A percentile compares a stretch with the other conserved stretches of the same genome.
Evolutionary conservation across 2,329 filamentous ascomycete species (phyloP).

Genomic region (Cercospora janseana): DNA sequence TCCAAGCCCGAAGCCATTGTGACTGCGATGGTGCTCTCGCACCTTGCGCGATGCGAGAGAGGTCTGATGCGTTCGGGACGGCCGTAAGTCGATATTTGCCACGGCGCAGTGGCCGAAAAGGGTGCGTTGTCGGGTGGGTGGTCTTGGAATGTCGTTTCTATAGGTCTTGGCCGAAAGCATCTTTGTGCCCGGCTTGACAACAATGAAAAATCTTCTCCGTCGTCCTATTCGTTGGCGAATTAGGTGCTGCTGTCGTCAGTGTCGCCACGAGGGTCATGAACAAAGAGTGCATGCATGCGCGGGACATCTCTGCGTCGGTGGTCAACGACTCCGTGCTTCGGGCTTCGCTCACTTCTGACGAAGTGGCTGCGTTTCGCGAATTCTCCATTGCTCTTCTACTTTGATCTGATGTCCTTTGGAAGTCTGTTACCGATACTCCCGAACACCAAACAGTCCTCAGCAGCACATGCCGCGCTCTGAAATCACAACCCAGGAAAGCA

Average conservation of each 20-base stretch:
- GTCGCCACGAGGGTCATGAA: too few species aligned
- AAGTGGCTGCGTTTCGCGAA: slow-evolving; percentile 8
- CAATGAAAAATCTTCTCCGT: slow-evolving; percentile 11
- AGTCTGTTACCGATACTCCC: slow-evolving; percentile 14
- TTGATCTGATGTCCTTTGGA: slow-evolving; percentile 22
- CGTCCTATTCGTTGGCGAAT: neutral
- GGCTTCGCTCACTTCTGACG: neutral
- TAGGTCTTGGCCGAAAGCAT: slow-evolving; percentile 1
- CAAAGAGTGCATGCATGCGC: neutral
- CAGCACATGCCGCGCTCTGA: slow-evolving; percentile 1
- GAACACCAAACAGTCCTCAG: slow-evolving; percentile 2
- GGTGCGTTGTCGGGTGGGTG: slow-evolving; percentile 7
- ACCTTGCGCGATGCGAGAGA: neutral
- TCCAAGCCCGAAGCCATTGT: slow-evolving; percentile 1
- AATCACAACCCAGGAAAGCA: slow-evolving; percentile 2
- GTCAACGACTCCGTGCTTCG: neutral
- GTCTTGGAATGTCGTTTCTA: slow-evolving; percentile 14
- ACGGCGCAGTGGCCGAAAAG: slow-evolving; percentile 31
- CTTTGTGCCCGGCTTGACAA: slow-evolving; percentile 6
- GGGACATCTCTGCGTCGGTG: neutral
- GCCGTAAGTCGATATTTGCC: neutral
- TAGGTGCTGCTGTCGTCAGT: neutral
- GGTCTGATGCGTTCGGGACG: too few species aligned
- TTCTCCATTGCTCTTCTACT: slow-evolving; percentile 4
- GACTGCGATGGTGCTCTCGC: neutral